These are phyloP conservation scores for Populus tomentosa DNA, from an alignment of 441 rosid species.

Conservation along the genomic window DNA sequence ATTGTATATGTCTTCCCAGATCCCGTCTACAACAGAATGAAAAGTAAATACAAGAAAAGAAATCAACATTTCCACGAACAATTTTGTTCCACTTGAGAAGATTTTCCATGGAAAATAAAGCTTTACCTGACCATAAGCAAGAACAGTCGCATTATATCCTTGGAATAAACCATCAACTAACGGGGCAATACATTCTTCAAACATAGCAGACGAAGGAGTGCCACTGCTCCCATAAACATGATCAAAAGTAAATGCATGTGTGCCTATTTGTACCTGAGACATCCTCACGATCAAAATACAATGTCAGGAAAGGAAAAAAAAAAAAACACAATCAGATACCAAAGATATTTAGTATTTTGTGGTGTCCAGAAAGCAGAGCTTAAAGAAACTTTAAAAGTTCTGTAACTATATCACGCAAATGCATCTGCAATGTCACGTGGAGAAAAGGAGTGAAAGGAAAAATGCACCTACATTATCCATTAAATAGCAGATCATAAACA, in stretches of 20 bases:
- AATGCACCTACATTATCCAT: neutral
- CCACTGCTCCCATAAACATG: slow-evolving; percentile 88
- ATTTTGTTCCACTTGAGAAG: neutral
- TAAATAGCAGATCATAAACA: neutral
- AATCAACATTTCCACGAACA: neutral
- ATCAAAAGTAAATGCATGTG: slow-evolving; percentile 94
- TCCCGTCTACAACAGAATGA: slow-evolving; percentile 67
- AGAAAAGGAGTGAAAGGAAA: neutral
- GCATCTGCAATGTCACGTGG: neutral
- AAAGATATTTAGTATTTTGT: neutral
- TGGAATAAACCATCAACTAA: slow-evolving; percentile 97
- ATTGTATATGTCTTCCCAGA: slow-evolving; percentile 98
- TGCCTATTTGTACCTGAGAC: slow-evolving; percentile 84
- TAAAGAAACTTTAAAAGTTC: neutral
- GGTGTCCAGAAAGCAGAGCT: neutral
- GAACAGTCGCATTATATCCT: slow-evolving; percentile 97
- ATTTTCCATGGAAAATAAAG: slow-evolving; percentile 4
- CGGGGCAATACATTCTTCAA: slow-evolving; percentile 75
- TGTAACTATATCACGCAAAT: neutral
- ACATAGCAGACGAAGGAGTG: slow-evolving; percentile 71
- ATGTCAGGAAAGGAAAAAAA: no score
- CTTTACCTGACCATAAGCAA: slow-evolving; percentile 96
- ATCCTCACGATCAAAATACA: neutral
- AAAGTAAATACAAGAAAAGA: slow-evolving; percentile 17
- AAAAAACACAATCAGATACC: neutral